Conservation (phyloP, 345 rosid genomes). For the Populus pruinosa region DNA sequence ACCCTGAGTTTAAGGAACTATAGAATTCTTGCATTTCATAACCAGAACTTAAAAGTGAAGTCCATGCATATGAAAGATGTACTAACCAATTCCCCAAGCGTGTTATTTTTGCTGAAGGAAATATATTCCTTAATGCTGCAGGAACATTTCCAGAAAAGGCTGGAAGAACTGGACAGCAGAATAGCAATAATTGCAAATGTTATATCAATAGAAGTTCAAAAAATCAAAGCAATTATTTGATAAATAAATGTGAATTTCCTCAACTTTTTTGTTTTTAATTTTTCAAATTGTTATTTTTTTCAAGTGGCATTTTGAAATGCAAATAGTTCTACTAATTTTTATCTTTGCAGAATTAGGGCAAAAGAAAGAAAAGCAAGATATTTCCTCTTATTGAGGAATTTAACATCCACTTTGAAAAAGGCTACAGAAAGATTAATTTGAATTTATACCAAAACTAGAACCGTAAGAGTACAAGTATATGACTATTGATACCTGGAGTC, state of each 20-base stretch:
- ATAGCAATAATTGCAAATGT: conserved; percentile 6
- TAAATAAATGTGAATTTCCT: not conserved
- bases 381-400: too few species aligned
- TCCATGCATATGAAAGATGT: not conserved
- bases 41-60: conserved; percentile 15
- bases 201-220: not conserved
- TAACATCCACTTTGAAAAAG: too few species aligned
- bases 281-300: too few species aligned
- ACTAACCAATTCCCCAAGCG: conserved; percentile 69
- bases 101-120: conserved; percentile 64
- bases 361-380: too few species aligned
- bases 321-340: not conserved
- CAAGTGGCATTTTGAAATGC: not conserved
- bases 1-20: not conserved
- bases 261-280: not conserved
- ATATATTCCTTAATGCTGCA: conserved; percentile 44
- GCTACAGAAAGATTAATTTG: not conserved
- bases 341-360: too few species aligned
- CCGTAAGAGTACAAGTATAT: not conserved
- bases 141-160: conserved; percentile 76
- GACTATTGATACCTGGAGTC: conserved; percentile 52
- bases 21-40: not conserved
- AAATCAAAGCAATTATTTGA: not conserved
- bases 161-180: conserved; percentile 55
- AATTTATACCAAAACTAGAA: not conserved